These are phyloP conservation scores for Metschnikowia lochheadii DNA, from an alignment of 805 yeast species.

Conservation along the genomic window DNA sequence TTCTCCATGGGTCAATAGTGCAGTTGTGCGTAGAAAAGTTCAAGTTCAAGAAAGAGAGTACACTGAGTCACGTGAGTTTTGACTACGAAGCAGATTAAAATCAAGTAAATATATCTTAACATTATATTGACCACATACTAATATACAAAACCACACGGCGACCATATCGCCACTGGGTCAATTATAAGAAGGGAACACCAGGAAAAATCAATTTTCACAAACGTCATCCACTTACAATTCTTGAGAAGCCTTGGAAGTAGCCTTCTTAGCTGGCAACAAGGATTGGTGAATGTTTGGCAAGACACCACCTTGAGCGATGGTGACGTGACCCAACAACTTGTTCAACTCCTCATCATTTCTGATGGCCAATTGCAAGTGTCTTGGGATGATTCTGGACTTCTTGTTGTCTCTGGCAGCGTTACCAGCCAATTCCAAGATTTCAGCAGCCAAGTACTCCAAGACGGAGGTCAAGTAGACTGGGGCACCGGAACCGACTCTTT, in stretches of 20 bases:
- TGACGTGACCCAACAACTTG: slow-evolving; percentile 60
- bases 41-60: background rate
- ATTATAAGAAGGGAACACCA: slow-evolving; percentile 18
- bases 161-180: slow-evolving; percentile 17
- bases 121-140: slow-evolving; percentile 24
- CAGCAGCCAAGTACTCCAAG: slow-evolving; percentile 48
- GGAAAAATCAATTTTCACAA: slow-evolving; percentile 20
- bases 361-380: slow-evolving; percentile 50
- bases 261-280: slow-evolving; percentile 38
- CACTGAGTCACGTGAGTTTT: background rate
- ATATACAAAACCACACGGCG: slow-evolving; percentile 21
- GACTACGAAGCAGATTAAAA: background rate
- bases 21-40: background rate
- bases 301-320: slow-evolving; percentile 51
- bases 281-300: slow-evolving; percentile 48
- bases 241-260: slow-evolving; percentile 22
- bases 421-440: slow-evolving; percentile 50
- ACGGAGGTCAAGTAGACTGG: slow-evolving; percentile 50
- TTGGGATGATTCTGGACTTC: slow-evolving; percentile 68
- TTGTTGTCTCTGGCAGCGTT: slow-evolving; percentile 69
- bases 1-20: slow-evolving; percentile 16
- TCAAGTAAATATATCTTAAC: slow-evolving; percentile 15
- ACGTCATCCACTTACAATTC: slow-evolving; percentile 19
- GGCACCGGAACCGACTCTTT: slow-evolving; percentile 51
- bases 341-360: slow-evolving; percentile 51